Evolutionary conservation across 2,329 filamentous ascomycete genomes (phyloP).

Genomic region (Penicillium sp.): DNA sequence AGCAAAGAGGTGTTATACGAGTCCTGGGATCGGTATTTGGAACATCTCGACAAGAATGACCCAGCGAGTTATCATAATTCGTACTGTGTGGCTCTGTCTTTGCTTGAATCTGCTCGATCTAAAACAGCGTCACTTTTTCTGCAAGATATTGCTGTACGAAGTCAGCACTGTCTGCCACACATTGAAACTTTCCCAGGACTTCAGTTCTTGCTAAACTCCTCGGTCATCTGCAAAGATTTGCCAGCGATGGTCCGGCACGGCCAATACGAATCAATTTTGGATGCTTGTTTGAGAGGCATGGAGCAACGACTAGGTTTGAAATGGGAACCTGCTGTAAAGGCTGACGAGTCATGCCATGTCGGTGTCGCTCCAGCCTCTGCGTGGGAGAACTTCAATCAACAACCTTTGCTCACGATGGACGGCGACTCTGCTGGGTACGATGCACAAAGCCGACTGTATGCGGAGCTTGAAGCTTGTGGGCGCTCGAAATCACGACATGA

Average conservation of each 20-base stretch:
- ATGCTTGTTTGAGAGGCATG: conserved; percentile 23
- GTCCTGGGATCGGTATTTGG: conserved; percentile 20
- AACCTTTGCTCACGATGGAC: conserved; percentile 23
- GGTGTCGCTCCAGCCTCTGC: conserved; percentile 12
- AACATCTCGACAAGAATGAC: conserved; percentile 7
- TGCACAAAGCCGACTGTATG: conserved; percentile 21
- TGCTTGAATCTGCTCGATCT: conserved; percentile 22
- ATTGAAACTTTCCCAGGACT: conserved; percentile 21
- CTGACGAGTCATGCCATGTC: conserved; percentile 15
- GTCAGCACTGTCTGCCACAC: conserved; percentile 20
- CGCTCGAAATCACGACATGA: conserved; percentile 28
- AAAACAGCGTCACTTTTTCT: conserved; percentile 23
- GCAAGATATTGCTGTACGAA: conserved; percentile 21
- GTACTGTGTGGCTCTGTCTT: conserved; percentile 23
- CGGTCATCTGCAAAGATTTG: conserved; percentile 18
- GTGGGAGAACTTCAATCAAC: conserved; percentile 15
- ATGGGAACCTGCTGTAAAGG: conserved; percentile 18
- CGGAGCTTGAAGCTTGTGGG: conserved; percentile 26
- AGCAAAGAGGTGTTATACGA: conserved; percentile 17
- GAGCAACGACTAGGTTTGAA: conserved; percentile 29
- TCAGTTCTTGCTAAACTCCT: conserved; percentile 18
- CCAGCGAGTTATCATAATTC: conserved; percentile 9
- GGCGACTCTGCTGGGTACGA: conserved; percentile 23
- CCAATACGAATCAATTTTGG: conserved; percentile 23
- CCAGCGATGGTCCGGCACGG: conserved; percentile 19